These are phyloP conservation scores for Vigna radiata DNA, from an alignment of 306 rosid genomes.

Conservation along the genomic window DNA sequence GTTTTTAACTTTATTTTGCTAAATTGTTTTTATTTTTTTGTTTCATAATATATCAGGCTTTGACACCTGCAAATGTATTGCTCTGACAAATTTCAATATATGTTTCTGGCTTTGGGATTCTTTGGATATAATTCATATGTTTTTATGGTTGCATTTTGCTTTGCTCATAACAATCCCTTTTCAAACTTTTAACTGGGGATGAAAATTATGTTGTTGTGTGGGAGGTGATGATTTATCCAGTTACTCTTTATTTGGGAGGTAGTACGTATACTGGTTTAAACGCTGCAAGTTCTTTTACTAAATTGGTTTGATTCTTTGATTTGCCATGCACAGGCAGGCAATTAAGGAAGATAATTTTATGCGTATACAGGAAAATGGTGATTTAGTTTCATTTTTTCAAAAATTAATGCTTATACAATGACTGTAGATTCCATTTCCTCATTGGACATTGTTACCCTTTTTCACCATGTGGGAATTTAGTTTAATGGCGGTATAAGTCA, in stretches of 20 bases:
- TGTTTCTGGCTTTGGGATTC: not conserved
- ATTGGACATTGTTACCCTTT: constrained; percentile 7
- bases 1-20: not conserved
- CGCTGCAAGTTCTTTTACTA: constrained; percentile 16
- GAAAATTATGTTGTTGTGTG: constrained; percentile 8
- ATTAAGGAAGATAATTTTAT: constrained; percentile 27
- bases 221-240: constrained; percentile 10
- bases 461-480: constrained; percentile 1
- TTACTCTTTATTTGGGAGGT: constrained; percentile 18
- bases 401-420: constrained; percentile 1
- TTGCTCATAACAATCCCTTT: not conserved
- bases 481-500: not conserved
- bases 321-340: constrained; percentile 17
- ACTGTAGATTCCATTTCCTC: constrained; percentile 3
- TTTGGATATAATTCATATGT: not conserved
- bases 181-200: constrained; percentile 15
- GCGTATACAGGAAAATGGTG: constrained; percentile 4
- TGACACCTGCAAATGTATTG: not conserved
- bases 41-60: not conserved
- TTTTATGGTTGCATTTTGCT: constrained; percentile 24
- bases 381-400: not conserved
- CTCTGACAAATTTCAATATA: constrained; percentile 15
- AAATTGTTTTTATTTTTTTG: not conserved
- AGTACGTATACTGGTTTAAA: constrained; percentile 19
- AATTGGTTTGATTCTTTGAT: constrained; percentile 33